phyloP scores from a whole-genome alignment of 208 protist species.

The Leishmania guyanensis region DNA sequence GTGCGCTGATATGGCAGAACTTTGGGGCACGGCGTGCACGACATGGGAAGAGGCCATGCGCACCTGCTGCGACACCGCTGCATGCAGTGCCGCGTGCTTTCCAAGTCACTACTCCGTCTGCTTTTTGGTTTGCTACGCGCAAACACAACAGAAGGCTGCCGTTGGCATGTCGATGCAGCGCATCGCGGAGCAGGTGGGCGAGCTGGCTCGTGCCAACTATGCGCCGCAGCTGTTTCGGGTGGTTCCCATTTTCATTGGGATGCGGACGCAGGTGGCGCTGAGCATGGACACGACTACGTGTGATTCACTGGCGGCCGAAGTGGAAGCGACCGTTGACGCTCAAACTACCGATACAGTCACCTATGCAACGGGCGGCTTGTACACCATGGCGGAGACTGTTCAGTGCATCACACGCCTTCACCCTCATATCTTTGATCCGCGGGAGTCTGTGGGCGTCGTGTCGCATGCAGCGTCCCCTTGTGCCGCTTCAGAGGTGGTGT shows the following conservation, averaged over 20 bases:
- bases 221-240: conserved; percentile 40
- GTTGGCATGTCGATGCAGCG: conserved; percentile 35
- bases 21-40: conserved; percentile 22
- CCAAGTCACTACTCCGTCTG: conserved; percentile 11
- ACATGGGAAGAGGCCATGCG: conserved; percentile 12
- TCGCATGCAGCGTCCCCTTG: not conserved
- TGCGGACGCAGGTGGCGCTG: conserved; percentile 22
- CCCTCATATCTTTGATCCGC: conserved; percentile 2
- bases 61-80: not conserved
- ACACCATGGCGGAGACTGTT: conserved; percentile 40
- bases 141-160: conserved; percentile 42
- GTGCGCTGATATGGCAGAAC: conserved; percentile 27
- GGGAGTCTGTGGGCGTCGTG: not conserved
- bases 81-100: not conserved
- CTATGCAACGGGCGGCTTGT: conserved; percentile 70
- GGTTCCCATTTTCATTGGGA: conserved; percentile 50
- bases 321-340: not conserved
- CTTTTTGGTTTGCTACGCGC: conserved; percentile 55
- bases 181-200: conserved; percentile 15
- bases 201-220: not conserved
- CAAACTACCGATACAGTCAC: conserved; percentile 24
- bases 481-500: not conserved
- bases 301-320: not conserved
- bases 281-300: not conserved
- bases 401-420: conserved; percentile 21